These are phyloP conservation scores for Fusarium pininemorale DNA, from an alignment of 2,329 filamentous ascomycete genomes.

Conservation along the genomic window DNA sequence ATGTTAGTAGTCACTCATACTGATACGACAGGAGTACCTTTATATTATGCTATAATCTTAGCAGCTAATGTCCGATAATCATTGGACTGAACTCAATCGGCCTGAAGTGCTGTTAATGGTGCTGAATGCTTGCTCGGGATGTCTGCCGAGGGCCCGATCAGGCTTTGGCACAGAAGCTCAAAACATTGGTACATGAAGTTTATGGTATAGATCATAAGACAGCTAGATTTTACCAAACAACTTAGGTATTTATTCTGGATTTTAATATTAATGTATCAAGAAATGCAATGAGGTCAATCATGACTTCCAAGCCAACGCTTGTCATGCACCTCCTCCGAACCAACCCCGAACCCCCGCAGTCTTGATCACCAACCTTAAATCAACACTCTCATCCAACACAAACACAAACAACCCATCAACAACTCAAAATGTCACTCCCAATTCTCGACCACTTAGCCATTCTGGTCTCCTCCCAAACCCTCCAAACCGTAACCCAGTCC, in stretches of 20 bases:
- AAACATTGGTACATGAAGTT: not conserved
- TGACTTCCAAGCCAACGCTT: not conserved
- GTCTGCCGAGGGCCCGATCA: not conserved
- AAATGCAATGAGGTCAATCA: not conserved
- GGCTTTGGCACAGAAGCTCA: not conserved
- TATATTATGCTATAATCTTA: accelerated
- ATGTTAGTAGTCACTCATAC: not conserved
- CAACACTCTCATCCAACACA: not conserved
- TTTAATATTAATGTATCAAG: accelerated
- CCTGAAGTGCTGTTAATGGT: no score
- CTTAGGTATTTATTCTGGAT: not conserved
- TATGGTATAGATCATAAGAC: no score
- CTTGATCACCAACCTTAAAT: not conserved
- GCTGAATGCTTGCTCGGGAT: not conserved
- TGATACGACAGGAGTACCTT: accelerated
- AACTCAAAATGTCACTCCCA: slow-evolving; percentile 30
- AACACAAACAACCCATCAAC: not conserved
- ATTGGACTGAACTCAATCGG: accelerated
- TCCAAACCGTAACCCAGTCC: slow-evolving; percentile 58
- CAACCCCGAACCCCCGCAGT: slow-evolving; percentile 33
- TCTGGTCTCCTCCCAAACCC: slow-evolving; percentile 62
- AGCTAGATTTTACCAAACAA: no score
- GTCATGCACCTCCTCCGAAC: slow-evolving; percentile 12
- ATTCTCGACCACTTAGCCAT: slow-evolving; percentile 72
- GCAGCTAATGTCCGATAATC: accelerated